These are phyloP conservation scores for Ophiostoma tasmaniense DNA, from an alignment of 2,329 filamentous ascomycete species.

Conservation along the genomic window DNA sequence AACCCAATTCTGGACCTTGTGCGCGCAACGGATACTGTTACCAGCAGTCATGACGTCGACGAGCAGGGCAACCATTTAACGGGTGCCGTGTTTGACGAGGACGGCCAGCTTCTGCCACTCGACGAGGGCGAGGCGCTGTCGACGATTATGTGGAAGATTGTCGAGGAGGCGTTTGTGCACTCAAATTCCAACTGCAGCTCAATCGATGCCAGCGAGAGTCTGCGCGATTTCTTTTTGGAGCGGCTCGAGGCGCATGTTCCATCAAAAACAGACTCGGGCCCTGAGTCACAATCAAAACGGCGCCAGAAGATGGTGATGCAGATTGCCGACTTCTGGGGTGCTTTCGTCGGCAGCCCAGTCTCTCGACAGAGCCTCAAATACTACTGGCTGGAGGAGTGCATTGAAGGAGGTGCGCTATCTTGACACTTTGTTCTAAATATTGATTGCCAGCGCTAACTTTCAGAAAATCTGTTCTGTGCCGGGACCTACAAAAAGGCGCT, in stretches of 20 bases:
- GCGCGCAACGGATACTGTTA: constrained; percentile 46
- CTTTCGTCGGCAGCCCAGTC: constrained; percentile 59
- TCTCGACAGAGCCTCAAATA: constrained; percentile 61
- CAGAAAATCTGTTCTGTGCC: constrained; percentile 52
- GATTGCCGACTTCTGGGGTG: constrained; percentile 59
- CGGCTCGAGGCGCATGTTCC: constrained; percentile 37
- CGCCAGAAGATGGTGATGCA: constrained; percentile 39
- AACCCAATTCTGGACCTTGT: constrained; percentile 64
- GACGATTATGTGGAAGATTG: constrained; percentile 56
- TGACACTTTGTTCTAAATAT: neutral
- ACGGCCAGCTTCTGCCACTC: constrained; percentile 42
- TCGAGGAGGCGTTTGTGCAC: constrained; percentile 58
- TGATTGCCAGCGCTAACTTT: constrained; percentile 13
- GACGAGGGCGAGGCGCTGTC: constrained; percentile 40
- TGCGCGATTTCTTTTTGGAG: constrained; percentile 45
- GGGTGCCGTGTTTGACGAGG: constrained; percentile 42
- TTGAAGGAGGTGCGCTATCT: constrained; percentile 50
- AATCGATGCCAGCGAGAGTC: constrained; percentile 39
- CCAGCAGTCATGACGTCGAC: constrained; percentile 41
- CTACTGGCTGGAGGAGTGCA: constrained; percentile 71
- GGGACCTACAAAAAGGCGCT: constrained; percentile 52
- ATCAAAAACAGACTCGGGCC: constrained; percentile 17
- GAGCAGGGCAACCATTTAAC: constrained; percentile 30
- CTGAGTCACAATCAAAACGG: constrained; percentile 25
- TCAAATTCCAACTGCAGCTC: constrained; percentile 49